Base-by-base conservation (phyloP, 2,329 filamentous ascomycete species). In the Lizonia empirigonia region DNA sequence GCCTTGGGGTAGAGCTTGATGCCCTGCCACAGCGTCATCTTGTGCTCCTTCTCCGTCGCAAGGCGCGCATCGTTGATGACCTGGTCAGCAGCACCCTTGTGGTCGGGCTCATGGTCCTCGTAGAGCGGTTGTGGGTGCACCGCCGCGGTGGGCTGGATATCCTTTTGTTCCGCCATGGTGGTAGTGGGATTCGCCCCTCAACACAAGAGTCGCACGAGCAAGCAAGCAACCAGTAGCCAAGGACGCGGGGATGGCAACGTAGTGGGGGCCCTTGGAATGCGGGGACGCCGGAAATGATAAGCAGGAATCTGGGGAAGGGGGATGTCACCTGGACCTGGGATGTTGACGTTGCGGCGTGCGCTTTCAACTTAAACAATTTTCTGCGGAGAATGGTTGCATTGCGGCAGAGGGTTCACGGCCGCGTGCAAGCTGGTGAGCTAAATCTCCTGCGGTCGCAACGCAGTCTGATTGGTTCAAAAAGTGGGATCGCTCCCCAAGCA, bases 1-100 rank as follows among this genome's bases (percentile, higher is more conserved):
- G 91, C 91, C 77, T 95, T 93, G 51, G 90, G 91, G 69, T 96
- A 96, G 20, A 94, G 80, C 67, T 80, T 85, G 71, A 96, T 80
- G 56, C 90, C 91, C 76, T 96, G 85, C 70, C 82, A 68, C 50
- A 96, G 77, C 10, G 75, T 77, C 78, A 80, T 80, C 40, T 68
- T 75, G 52, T 77, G 77, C 58, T 80, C 78, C 50, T 77, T 78
- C 35, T 78, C 76, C 4, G 77, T 77, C 12, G 78, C 78, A 16
- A 67, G 67, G 45, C 73, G 73, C 29, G 77, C 77, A 58, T 77
- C 74, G 50, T 70, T 62, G 55, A 74, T 70, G 39, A 75, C 57
- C 22, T 63, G 63, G 41, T 69, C 58, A 12, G 66, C 64, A 23
- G 69, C 63, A 19, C 59, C 55, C 30, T 69, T 65, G 50, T 69